phyloP scores from a whole-genome alignment of 2,329 filamentous ascomycete genomes.

The Botrytis fabae region DNA sequence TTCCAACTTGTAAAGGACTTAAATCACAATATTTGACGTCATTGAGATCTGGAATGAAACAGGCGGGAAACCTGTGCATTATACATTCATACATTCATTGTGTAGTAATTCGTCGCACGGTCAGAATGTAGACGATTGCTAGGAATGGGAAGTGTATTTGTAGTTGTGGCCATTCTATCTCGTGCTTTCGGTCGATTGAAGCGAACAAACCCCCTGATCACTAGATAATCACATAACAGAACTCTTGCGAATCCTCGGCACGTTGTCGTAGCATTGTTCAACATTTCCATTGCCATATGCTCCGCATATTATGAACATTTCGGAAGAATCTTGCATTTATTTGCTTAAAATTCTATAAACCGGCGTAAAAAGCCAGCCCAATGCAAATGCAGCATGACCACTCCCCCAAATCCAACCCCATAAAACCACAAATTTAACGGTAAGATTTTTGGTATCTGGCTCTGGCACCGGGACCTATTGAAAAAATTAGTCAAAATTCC shows the following conservation, averaged over 20 bases:
- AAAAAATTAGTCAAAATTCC: conserved; percentile 31
- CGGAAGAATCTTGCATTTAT: conserved; percentile 40
- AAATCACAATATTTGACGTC: background rate
- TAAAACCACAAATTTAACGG: conserved; percentile 66
- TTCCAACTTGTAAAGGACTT: background rate
- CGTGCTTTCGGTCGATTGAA: conserved; percentile 13
- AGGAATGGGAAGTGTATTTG: conserved; percentile 12
- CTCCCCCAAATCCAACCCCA: conserved; percentile 37
- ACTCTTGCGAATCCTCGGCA: conserved; percentile 6
- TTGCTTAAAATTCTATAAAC: conserved; percentile 41
- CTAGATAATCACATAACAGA: conserved; percentile 17
- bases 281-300: conserved; percentile 21
- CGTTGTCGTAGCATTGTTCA: conserved; percentile 18
- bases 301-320: conserved; percentile 32
- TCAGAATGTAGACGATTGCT: background rate
- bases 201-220: background rate
- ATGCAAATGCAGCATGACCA: conserved; percentile 42
- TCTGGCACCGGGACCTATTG: conserved; percentile 88
- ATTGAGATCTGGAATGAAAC: background rate
- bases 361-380: conserved; percentile 39
- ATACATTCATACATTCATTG: background rate
- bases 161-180: conserved; percentile 6
- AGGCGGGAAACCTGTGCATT: background rate
- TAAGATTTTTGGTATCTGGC: conserved; percentile 99
- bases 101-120: background rate